Base-by-base conservation (phyloP, 352 stramenopile species). In the Hyaloperonospora brassicae region DNA sequence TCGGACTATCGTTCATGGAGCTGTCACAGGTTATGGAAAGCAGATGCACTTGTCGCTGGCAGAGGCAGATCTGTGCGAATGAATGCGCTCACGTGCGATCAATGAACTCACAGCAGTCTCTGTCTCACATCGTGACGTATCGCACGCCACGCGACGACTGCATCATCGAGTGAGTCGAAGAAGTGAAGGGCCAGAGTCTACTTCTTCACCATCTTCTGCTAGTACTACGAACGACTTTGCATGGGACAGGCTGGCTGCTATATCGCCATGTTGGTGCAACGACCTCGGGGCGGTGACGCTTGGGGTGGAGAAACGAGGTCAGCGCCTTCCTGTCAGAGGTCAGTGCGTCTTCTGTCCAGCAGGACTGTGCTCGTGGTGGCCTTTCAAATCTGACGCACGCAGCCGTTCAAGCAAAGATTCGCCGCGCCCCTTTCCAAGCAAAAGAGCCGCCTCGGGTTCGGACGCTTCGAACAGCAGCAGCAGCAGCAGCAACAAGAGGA, bases 301-400 rank as follows among this genome's bases (percentile, higher is more conserved):
- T 39, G 21, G 39, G 44, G 39, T 24, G 30, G 10, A 14, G 23
- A 39, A 17, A 12, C n/a, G 13, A 9, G 21, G 12, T 35, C 17
- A 17, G 17, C 17, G 17, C 17, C 17, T 17, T 22, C 43, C 52
- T 35, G 11, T 39, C 43, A 22, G 47, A 12, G 31, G 34, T 41
- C 39, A 39, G 30, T 62, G 55, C 40, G 62, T 66, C 46, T 17
- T 17, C 17, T 17, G 17, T 17, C 17, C 59, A 67, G 63, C 39
- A 24, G 34, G 14, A 21, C 22, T 36, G 31, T 27, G 40, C 42
- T 46, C 53, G 35, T 34, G 63, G 59, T 59, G 52, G 39, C 66
- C 55, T 55, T 55, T 42, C 50, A 64, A 61, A 62, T 68, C 47
- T 64, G 58, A 55, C 62, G 62, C 53, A 64, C 23, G 62, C 31